phyloP scores from a whole-genome alignment of 2,329 filamentous ascomycete genomes.

The Colletotrichum truncatum region DNA sequence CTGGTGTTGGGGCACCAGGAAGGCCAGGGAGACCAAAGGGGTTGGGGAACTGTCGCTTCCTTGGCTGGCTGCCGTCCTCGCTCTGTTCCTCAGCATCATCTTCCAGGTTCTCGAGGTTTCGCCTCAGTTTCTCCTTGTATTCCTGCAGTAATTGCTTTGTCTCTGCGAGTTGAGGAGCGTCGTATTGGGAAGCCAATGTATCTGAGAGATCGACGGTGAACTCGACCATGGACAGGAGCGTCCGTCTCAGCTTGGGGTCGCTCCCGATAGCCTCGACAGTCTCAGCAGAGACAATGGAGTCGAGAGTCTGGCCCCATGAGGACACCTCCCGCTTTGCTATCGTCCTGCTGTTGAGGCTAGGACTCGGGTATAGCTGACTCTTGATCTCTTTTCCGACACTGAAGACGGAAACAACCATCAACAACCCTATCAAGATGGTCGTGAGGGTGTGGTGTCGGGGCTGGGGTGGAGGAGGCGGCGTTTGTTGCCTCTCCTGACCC shows the following conservation, averaged over 20 bases:
- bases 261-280: constrained; percentile 22
- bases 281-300: constrained; percentile 22
- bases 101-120: constrained; percentile 1
- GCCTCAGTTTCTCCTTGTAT: constrained; percentile 16
- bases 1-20: not conserved
- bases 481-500: not conserved
- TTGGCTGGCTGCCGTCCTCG: not conserved
- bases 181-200: constrained; percentile 11
- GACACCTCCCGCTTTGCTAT: not conserved
- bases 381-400: constrained; percentile 20
- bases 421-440: constrained; percentile 10
- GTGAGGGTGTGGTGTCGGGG: not conserved
- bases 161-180: constrained; percentile 16
- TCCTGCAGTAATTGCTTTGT: constrained; percentile 19
- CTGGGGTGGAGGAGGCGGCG: not conserved
- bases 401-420: constrained; percentile 29
- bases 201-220: constrained; percentile 27
- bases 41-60: constrained; percentile 10
- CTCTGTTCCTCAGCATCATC: not conserved
- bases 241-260: constrained; percentile 23
- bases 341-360: not conserved
- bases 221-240: constrained; percentile 29
- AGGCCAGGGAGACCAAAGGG: not conserved
- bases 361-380: not conserved
- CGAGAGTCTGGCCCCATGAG: constrained; percentile 29